Percentiles rank a stretch among this genome's conserved stretches.
These are phyloP conservation scores for Chrysoporthe deuterocubensis DNA, from an alignment of 2,329 filamentous ascomycete genomes.

Conservation along the genomic window DNA sequence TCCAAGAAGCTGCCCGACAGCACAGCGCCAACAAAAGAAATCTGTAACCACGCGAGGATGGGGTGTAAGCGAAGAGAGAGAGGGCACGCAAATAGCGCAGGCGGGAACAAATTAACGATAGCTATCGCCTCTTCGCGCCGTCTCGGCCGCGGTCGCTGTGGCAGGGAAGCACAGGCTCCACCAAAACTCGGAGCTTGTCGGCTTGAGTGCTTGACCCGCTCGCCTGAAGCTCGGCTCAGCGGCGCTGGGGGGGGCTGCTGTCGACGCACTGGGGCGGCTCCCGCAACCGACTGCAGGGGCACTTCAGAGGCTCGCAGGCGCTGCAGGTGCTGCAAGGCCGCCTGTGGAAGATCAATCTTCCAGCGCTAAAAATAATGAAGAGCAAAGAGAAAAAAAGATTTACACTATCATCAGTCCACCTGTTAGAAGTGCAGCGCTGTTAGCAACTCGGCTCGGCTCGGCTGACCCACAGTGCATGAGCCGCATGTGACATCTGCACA, in stretches of 20 bases:
- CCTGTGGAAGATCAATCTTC: slow-evolving; percentile 7
- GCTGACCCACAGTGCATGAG: slow-evolving; percentile 2
- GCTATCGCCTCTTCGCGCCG: slow-evolving; percentile 18
- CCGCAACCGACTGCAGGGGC: neutral
- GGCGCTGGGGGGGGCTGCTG: neutral
- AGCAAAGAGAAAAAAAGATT: no score
- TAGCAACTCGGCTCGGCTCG: neutral
- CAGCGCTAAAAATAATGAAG: neutral
- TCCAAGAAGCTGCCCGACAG: slow-evolving; percentile 27
- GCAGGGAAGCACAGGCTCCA: neutral
- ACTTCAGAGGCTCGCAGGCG: neutral
- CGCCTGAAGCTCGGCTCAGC: slow-evolving; percentile 25
- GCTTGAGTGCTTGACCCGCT: slow-evolving; percentile 26
- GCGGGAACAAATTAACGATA: slow-evolving; percentile 36
- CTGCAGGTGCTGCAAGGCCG: neutral
- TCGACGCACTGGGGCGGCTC: neutral
- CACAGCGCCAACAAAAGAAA: slow-evolving; percentile 28
- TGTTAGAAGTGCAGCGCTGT: neutral
- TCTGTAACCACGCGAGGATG: neutral
- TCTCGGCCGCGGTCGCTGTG: slow-evolving; percentile 12
- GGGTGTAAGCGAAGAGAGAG: slow-evolving; percentile 27
- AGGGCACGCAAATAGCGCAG: slow-evolving; percentile 39
- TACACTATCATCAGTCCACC: neutral
- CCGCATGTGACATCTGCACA: slow-evolving; percentile 12
- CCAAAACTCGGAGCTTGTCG: slow-evolving; percentile 27